Evolutionary conservation across 176 grass and related monocot species (phyloP).

Genomic region (Cenchrus purpureus): DNA sequence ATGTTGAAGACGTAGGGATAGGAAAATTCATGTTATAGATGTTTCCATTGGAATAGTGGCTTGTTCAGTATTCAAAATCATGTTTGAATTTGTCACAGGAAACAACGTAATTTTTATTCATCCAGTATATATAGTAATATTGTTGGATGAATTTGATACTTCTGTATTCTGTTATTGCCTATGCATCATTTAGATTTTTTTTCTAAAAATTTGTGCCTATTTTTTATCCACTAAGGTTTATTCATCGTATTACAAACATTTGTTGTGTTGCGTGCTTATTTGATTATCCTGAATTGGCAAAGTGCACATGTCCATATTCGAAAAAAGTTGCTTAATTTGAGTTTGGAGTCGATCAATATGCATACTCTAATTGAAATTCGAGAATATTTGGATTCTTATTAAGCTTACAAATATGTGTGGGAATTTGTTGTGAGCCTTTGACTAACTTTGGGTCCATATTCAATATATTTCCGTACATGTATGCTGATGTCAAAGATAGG

Average conservation of each 20-base stretch:
- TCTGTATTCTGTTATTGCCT: neutral
- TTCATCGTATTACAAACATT: neutral
- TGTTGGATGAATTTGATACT: neutral
- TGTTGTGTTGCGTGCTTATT: neutral
- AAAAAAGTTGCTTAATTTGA: neutral
- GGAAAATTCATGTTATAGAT: neutral
- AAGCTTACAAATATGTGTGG: neutral
- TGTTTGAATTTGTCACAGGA: neutral
- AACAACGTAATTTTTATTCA: neutral
- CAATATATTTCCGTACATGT: neutral
- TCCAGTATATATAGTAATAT: neutral
- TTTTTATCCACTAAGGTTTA: neutral
- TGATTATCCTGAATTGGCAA: neutral
- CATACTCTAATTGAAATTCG: neutral
- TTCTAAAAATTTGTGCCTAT: neutral
- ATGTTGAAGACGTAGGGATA: too few relatives aligned
- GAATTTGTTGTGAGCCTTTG: neutral
- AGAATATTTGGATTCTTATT: neutral
- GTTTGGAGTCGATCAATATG: neutral
- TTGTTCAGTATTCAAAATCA: neutral
- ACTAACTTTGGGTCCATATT: neutral
- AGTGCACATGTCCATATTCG: neutral
- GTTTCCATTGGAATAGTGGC: neutral
- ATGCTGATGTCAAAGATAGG: conserved; percentile 10
- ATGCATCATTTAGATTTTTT: neutral